Percentiles rank a stretch among this genome's conserved stretches.
Conservation (phyloP, 2,329 filamentous ascomycete genomes). For the Gaeumannomyces tritici region DNA sequence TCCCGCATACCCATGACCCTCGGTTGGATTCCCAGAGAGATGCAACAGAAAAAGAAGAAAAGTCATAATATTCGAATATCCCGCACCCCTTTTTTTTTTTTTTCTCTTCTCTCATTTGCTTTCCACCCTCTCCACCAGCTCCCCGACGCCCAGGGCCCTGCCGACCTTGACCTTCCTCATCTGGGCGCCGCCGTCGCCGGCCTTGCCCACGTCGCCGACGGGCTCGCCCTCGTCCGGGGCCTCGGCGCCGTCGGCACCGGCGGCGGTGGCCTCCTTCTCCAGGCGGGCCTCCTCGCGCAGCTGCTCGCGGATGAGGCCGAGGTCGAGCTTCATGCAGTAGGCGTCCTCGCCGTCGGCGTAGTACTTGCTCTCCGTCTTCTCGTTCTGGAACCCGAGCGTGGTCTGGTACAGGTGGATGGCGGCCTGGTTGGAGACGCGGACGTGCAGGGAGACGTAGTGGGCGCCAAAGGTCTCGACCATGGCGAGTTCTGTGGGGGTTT, state of each 20-base stretch:
- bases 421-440: conserved; percentile 86
- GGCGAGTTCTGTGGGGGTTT: conserved; percentile 55
- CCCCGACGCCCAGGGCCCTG: conserved; percentile 66
- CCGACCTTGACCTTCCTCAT: conserved; percentile 84
- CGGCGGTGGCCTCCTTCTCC: conserved; percentile 30
- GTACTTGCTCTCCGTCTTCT: conserved; percentile 81
- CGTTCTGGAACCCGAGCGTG: conserved; percentile 80
- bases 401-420: conserved; percentile 88
- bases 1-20: too few species aligned
- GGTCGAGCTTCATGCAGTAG: conserved; percentile 84
- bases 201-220: conserved; percentile 54
- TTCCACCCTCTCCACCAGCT: conserved; percentile 65
- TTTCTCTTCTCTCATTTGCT: conserved; percentile 22
- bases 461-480: conserved; percentile 95
- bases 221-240: conserved; percentile 57
- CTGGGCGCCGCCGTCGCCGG: conserved; percentile 34
- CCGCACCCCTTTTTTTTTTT: neutral
- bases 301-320: conserved; percentile 49
- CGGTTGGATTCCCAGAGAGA: too few species aligned
- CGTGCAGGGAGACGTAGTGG: conserved; percentile 89
- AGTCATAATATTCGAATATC: neutral
- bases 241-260: conserved; percentile 26
- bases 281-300: conserved; percentile 32
- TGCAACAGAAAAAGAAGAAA: too few species aligned
- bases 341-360: conserved; percentile 98